Evolutionary conservation across 106 monocot species (phyloP).

Genomic region (Agapanthus africanus): DNA sequence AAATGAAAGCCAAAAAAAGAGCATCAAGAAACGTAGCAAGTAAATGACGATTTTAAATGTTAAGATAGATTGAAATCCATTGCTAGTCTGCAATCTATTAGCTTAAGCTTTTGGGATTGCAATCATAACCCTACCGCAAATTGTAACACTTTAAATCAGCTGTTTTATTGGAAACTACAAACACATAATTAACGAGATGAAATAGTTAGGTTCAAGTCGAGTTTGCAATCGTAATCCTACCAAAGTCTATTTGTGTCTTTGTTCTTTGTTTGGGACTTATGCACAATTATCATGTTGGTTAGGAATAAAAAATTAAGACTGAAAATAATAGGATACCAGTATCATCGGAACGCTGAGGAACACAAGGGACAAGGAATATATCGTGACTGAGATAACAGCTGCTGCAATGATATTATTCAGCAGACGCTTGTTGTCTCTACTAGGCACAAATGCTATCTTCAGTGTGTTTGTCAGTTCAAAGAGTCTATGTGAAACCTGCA

Average conservation of each 20-base stretch:
- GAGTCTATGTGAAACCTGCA: conserved; percentile 75
- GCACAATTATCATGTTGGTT: not conserved
- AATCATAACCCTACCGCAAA: not conserved
- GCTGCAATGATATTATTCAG: conserved; percentile 34
- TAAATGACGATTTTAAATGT: no score
- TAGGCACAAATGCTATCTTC: conserved; percentile 58
- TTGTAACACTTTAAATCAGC: not conserved
- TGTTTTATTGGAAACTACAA: not conserved
- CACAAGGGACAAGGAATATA: conserved; percentile 49
- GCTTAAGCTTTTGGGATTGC: not conserved
- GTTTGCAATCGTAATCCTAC: not conserved
- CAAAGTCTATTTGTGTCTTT: not conserved
- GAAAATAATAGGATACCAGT: conserved; percentile 22
- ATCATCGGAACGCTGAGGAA: conserved; percentile 37
- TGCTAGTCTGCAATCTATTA: not conserved
- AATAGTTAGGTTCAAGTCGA: not conserved
- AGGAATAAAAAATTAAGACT: not conserved
- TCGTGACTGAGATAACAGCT: conserved; percentile 12
- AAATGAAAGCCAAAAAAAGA: not conserved
- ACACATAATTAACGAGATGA: not conserved
- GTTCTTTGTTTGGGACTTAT: not conserved
- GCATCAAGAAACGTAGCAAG: not conserved
- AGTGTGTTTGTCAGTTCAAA: conserved; percentile 81
- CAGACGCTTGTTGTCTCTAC: conserved; percentile 44
- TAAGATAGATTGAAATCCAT: not conserved